Evolutionary conservation across 176 grass and related monocot genomes (phyloP).

Genomic region (Bromus sterilis): DNA sequence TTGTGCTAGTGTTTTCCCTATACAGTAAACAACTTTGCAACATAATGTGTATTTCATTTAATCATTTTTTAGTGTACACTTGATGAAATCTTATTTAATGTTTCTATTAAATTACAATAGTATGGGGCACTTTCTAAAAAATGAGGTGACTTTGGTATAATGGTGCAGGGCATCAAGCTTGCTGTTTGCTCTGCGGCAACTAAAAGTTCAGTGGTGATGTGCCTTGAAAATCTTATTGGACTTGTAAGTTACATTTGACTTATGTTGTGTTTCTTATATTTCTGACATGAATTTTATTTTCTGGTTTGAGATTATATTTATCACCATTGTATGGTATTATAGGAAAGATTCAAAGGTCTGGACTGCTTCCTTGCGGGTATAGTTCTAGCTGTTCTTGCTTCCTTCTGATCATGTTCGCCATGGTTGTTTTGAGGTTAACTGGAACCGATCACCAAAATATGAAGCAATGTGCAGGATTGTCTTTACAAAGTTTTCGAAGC

Average conservation of each 20-base stretch:
- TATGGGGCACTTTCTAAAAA: neutral
- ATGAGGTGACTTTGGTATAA: slow-evolving; percentile 3
- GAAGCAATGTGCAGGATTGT: neutral
- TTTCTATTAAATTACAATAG: neutral
- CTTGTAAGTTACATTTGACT: slow-evolving; percentile 53
- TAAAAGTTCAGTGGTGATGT: slow-evolving; percentile 90
- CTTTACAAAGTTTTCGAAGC: neutral
- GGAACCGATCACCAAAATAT: neutral
- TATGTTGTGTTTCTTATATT: slow-evolving; percentile 16
- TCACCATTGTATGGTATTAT: slow-evolving; percentile 17
- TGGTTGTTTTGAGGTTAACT: neutral
- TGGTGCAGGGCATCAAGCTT: slow-evolving; percentile 89
- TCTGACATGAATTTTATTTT: neutral
- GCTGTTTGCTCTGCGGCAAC: slow-evolving; percentile 97
- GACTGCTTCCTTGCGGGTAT: slow-evolving; percentile 98
- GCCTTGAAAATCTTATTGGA: slow-evolving; percentile 91
- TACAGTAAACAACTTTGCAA: neutral
- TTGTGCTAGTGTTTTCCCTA: neutral
- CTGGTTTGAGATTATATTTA: neutral
- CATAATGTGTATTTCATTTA: neutral
- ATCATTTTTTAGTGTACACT: neutral
- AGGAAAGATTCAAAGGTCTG: slow-evolving; percentile 77
- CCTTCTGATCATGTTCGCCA: neutral
- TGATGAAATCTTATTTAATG: neutral
- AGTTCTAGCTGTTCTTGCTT: slow-evolving; percentile 2